Conservation (phyloP, 75 land plant genomes). For the Pinus albicaulis region DNA sequence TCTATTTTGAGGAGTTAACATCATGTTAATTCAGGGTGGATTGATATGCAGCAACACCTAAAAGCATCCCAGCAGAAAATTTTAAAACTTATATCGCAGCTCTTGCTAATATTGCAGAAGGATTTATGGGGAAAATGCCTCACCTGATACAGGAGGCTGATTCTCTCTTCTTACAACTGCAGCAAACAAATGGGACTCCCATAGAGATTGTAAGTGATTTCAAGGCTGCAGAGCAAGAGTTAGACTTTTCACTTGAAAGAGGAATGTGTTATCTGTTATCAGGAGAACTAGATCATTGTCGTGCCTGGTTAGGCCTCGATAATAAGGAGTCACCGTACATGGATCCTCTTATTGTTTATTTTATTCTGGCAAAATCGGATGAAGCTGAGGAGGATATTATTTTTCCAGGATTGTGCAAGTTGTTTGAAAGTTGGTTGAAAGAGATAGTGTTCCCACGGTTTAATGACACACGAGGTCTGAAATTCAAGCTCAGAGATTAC, state of each 20-base stretch:
- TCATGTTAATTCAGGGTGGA: constrained; percentile 44
- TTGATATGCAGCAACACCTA: constrained; percentile 72
- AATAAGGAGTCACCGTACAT: constrained; percentile 60
- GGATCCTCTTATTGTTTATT: constrained; percentile 67
- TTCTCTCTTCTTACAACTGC: constrained; percentile 70
- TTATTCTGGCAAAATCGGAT: constrained; percentile 63
- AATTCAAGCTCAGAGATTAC: constrained; percentile 73
- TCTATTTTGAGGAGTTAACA: constrained; percentile 8
- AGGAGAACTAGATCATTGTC: constrained; percentile 80
- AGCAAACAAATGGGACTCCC: constrained; percentile 48
- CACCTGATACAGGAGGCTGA: constrained; percentile 77
- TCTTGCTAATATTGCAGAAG: constrained; percentile 85
- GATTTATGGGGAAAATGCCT: constrained; percentile 73
- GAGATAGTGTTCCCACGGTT: constrained; percentile 87
- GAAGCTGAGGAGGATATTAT: constrained; percentile 41
- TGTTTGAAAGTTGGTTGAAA: constrained; percentile 82
- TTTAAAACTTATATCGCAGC: constrained; percentile 90
- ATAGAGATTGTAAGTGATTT: constrained; percentile 18
- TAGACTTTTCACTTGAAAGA: constrained; percentile 73
- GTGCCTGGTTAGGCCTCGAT: constrained; percentile 80
- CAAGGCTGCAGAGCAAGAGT: constrained; percentile 30
- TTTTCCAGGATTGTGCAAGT: constrained; percentile 83
- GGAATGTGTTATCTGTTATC: constrained; percentile 77
- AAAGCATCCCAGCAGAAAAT: constrained; percentile 83
- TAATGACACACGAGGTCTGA: constrained; percentile 65